Conservation (phyloP, 129 eudicot species). For the Rutidosis leptorrhynchoides region DNA sequence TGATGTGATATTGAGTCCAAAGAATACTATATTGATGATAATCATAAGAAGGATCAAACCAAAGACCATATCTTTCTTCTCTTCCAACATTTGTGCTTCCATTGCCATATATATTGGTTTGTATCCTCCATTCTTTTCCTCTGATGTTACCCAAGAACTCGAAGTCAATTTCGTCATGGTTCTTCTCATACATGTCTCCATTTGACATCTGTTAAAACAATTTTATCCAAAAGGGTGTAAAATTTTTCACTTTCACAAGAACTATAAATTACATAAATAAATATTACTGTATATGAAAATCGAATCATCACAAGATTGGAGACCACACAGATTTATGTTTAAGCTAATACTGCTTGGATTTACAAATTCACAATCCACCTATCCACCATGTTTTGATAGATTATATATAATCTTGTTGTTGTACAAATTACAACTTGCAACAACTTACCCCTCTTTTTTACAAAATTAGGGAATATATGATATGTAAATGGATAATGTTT, state of each 20-base stretch:
- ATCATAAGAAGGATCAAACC: conserved; percentile 94
- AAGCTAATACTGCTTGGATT: no score
- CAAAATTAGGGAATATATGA: background rate
- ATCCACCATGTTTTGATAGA: background rate
- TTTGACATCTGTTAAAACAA: conserved; percentile 70
- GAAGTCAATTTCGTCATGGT: conserved; percentile 86
- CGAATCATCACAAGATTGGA: no score
- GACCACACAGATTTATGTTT: background rate
- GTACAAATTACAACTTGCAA: background rate
- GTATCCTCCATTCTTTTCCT: conserved; percentile 94
- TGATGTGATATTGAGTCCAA: conserved; percentile 71
- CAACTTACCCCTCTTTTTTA: background rate
- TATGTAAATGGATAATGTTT: no score
- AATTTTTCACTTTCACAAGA: background rate
- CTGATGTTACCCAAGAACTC: conserved; percentile 93
- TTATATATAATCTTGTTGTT: no score
- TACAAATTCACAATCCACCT: no score
- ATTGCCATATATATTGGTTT: conserved; percentile 91
- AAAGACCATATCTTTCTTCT: conserved; percentile 85
- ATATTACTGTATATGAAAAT: no score
- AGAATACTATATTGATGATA: conserved; percentile 82
- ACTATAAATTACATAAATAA: conserved; percentile 4
- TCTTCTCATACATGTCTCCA: conserved; percentile 74
- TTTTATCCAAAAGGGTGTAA: background rate
- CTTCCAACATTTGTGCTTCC: conserved; percentile 91